Conservation (phyloP, 202 grass and related monocot genomes). For the Digitaria exilis region DNA sequence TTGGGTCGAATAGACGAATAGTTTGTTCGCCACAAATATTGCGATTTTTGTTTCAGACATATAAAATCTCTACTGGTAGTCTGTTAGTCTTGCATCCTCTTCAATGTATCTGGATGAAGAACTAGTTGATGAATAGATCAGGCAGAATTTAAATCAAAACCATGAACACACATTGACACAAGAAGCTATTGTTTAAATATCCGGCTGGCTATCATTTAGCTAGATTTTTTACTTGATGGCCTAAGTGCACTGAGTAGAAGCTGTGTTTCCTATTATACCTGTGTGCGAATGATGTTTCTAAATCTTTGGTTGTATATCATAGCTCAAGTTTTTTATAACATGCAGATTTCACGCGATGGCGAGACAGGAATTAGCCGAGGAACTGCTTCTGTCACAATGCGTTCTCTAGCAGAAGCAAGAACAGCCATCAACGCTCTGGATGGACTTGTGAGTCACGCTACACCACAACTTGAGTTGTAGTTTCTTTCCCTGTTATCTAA, state of each 20-base stretch:
- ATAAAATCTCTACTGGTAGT: not conserved
- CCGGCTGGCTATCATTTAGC: not conserved
- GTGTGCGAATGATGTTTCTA: not conserved
- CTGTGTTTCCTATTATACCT: not conserved
- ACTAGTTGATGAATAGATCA: not conserved
- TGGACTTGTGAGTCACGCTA: constrained; percentile 56
- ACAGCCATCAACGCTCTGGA: constrained; percentile 61
- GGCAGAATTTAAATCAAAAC: not conserved
- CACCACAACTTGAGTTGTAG: constrained; percentile 27
- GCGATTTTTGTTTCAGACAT: not conserved
- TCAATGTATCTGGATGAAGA: not conserved
- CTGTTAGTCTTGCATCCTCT: not conserved
- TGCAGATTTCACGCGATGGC: constrained; percentile 59
- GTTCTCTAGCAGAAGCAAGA: constrained; percentile 62
- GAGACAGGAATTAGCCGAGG: constrained; percentile 71
- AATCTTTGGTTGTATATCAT: not conserved
- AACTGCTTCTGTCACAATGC: constrained; percentile 69
- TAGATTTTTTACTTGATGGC: constrained; percentile 1
- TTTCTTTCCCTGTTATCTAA: not conserved
- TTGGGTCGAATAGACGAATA: not conserved
- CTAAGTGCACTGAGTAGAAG: not conserved
- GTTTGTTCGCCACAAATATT: not conserved
- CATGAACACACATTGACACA: not conserved
- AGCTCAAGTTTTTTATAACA: not conserved
- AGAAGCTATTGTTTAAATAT: not conserved